Evolutionary conservation across 1,139 yeast genomes (phyloP).

Genomic region (Scheffersomyces stambukii): DNA sequence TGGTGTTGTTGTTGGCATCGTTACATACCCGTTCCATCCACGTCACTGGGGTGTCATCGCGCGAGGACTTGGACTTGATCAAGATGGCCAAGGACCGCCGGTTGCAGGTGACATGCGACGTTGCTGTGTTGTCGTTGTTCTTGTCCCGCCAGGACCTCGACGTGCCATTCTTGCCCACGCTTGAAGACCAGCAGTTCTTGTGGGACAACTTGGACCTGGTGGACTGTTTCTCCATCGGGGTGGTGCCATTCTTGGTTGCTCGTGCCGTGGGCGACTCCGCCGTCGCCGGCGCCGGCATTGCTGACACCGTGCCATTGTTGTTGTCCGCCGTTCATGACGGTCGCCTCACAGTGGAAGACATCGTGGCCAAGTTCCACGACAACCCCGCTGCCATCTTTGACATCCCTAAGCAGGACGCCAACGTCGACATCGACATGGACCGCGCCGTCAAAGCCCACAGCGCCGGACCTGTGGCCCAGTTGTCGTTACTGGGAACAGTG

Average conservation of each 20-base stretch:
- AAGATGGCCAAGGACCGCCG: conserved; percentile 82
- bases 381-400: conserved; percentile 82
- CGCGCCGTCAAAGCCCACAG: conserved; percentile 44
- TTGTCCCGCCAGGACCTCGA: conserved; percentile 67
- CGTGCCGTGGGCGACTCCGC: conserved; percentile 56
- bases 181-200: conserved; percentile 73
- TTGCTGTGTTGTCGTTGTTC: conserved; percentile 75
- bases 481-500: conserved; percentile 68
- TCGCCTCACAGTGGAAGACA: conserved; percentile 67
- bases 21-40: conserved; percentile 84
- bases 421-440: conserved; percentile 81
- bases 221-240: conserved; percentile 88
- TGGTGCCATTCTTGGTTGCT: conserved; percentile 70
- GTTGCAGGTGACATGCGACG: conserved; percentile 86
- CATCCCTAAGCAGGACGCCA: conserved; percentile 74
- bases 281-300: conserved; percentile 70
- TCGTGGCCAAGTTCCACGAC: conserved; percentile 70
- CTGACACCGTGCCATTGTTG: conserved; percentile 79
- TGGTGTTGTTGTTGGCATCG: conserved; percentile 84
- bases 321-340: conserved; percentile 76
- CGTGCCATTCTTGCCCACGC: conserved; percentile 70
- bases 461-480: conserved; percentile 49
- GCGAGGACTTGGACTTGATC: conserved; percentile 80
- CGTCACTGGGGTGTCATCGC: conserved; percentile 78
- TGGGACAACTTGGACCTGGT: conserved; percentile 72